phyloP scores from a whole-genome alignment of 108 stramenopile species.

The Cylindrotheca closterium region DNA sequence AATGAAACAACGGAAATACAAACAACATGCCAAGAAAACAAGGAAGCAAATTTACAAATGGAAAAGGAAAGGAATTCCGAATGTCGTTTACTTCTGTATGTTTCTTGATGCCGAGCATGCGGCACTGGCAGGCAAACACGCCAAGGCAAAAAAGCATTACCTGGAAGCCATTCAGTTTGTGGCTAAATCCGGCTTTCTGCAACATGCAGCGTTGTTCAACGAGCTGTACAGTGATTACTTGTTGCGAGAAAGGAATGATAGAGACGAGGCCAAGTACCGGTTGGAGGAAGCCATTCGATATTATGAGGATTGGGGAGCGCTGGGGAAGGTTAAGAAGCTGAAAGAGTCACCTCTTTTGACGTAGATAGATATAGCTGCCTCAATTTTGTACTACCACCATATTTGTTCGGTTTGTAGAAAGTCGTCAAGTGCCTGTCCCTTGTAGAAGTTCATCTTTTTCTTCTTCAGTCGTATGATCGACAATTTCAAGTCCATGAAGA shows the following conservation, averaged over 20 bases:
- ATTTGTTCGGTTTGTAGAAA: no score
- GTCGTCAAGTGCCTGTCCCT: no score
- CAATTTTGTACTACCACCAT: no score
- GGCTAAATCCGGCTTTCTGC: slow-evolving; percentile 16
- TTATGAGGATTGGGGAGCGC: slow-evolving; percentile 23
- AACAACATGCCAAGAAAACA: slow-evolving; percentile 1
- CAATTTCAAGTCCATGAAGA: no score
- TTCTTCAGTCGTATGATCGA: no score
- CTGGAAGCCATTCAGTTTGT: slow-evolving; percentile 3
- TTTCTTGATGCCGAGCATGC: slow-evolving; percentile 20
- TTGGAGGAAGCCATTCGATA: slow-evolving; percentile 9
- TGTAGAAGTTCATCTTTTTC: no score
- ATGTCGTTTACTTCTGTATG: slow-evolving; percentile 10
- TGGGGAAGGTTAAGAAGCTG: no score
- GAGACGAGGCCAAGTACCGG: background rate
- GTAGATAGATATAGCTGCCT: no score
- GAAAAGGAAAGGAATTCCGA: slow-evolving; percentile 4
- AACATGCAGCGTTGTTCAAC: slow-evolving; percentile 21
- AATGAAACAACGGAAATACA: slow-evolving; percentile 12
- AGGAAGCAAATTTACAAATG: slow-evolving; percentile 11
- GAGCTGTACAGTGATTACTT: slow-evolving; percentile 17
- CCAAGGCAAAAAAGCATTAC: background rate
- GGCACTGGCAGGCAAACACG: slow-evolving; percentile 4
- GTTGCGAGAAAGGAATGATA: background rate
- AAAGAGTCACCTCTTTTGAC: no score